These are phyloP conservation scores for Kickxella alabastrina DNA, from an alignment of 192 early-diverging fungal genomes.

Conservation along the genomic window DNA sequence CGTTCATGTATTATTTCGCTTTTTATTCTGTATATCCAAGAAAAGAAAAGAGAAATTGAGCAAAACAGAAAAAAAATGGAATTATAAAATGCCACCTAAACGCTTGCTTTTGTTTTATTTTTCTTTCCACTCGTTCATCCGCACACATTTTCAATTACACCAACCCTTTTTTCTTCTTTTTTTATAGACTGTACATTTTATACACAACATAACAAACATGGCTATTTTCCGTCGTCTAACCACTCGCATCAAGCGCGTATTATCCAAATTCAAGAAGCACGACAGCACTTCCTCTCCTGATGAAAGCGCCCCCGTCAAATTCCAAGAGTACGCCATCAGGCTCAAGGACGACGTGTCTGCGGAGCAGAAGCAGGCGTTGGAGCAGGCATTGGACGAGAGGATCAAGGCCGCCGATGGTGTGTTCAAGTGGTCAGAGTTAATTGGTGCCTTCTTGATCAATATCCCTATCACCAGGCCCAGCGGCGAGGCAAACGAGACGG, in stretches of 20 bases:
- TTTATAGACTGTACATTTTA: slow-evolving; percentile 1
- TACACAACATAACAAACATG: slow-evolving; percentile 2
- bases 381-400: neutral
- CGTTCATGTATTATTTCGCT: too few relatives aligned
- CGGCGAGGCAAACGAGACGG: neutral
- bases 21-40: neutral
- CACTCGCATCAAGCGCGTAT: neutral
- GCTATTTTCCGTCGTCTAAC: neutral
- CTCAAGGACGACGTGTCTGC: neutral
- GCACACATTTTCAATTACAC: neutral
- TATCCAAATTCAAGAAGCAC: neutral
- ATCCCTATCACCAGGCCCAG: neutral
- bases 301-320: neutral
- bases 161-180: neutral
- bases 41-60: too few relatives aligned
- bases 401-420: neutral
- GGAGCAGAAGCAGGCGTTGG: neutral
- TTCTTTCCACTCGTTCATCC: neutral
- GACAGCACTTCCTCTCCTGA: neutral
- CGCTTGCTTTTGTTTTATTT: neutral
- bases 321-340: slow-evolving; percentile 5
- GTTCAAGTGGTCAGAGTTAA: neutral
- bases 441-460: neutral
- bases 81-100: neutral
- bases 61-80: neutral